Base-by-base conservation (phyloP, 1,284 basidiomycete genomes). In the Ceratobasidium sp. region DNA sequence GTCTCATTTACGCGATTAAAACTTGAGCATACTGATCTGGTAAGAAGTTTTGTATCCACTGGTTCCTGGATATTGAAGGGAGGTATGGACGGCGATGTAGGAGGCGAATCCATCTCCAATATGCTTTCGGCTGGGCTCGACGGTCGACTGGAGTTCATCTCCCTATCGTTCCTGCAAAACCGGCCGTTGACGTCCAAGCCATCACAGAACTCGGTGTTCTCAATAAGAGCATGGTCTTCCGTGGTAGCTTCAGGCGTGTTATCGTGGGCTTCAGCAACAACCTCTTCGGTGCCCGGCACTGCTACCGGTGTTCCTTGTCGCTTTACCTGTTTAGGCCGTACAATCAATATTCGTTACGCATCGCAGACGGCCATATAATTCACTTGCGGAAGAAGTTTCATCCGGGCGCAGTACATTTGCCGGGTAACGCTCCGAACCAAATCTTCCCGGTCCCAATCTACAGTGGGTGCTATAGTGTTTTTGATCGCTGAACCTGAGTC, bases 331-430 rank as follows among this genome's bases (percentile, higher is more conserved):
- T 71, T 35, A 20, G 39, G 68, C 33, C 39, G 42, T 60, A 60
- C 68, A 23, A n/a, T 71, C 39, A 71, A 60, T 60, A 71, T 31
- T 2, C 11, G 8, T 35, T 20, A 11, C 56, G 11, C 54, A 49
- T 60, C 56, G 26, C 17, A 1, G 23, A 28, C 23, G 39, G 28
- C 68, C 39, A 60, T 37, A 51, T 26, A 54, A 60, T 31, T 71
- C 60, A 71, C 68, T 71, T 54, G 49, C 33, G 54, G 54, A 37
- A 35, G 35, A 58, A 60, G 28, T 23, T 60, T 58, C 68, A 71
- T 26, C 35, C 54, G 54, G n/a, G 39, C 23, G 20, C 39, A 60
- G 42, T 39, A 71, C 68, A 71, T 60, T 26, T 39, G 31, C 26
- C 54, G 68, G 39, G 23, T 60, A 53, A 71, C 33, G 39, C 56